These are phyloP conservation scores for Phoma sp. DNA, from an alignment of 2,329 filamentous ascomycete species.

Conservation along the genomic window DNA sequence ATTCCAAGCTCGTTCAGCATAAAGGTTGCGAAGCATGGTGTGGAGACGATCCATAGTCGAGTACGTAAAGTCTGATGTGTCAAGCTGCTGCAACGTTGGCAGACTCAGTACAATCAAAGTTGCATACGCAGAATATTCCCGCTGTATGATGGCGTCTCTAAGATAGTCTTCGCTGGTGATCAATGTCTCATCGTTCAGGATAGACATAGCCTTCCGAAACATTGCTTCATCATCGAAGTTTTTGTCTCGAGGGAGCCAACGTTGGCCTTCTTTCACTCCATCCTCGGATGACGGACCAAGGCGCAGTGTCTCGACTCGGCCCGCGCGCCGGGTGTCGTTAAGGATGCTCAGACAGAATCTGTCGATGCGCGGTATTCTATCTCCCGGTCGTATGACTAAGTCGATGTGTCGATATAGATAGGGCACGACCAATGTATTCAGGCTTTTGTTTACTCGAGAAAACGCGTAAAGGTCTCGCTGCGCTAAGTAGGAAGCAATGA, in stretches of 20 bases:
- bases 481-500: conserved; percentile 25
- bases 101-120: conserved; percentile 30
- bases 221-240: conserved; percentile 22
- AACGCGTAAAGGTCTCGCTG: conserved; percentile 29
- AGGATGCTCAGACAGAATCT: conserved; percentile 34
- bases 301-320: conserved; percentile 29
- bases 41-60: conserved; percentile 31
- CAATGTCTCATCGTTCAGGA: conserved; percentile 23
- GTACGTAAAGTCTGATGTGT: conserved; percentile 27
- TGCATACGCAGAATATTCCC: conserved; percentile 38
- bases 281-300: conserved; percentile 27
- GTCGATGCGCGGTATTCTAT: conserved; percentile 34
- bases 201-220: conserved; percentile 20
- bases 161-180: conserved; percentile 26
- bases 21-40: conserved; percentile 24
- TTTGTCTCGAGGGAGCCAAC: conserved; percentile 26
- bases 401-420: conserved; percentile 36
- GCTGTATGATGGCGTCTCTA: conserved; percentile 24
- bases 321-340: conserved; percentile 22
- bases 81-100: conserved; percentile 26
- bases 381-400: conserved; percentile 25
- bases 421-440: conserved; percentile 23
- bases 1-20: conserved; percentile 9
- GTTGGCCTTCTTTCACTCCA: conserved; percentile 21
- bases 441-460: conserved; percentile 20